Conservation (phyloP, 805 yeast genomes). For the Ogataea parapolymorpha region DNA sequence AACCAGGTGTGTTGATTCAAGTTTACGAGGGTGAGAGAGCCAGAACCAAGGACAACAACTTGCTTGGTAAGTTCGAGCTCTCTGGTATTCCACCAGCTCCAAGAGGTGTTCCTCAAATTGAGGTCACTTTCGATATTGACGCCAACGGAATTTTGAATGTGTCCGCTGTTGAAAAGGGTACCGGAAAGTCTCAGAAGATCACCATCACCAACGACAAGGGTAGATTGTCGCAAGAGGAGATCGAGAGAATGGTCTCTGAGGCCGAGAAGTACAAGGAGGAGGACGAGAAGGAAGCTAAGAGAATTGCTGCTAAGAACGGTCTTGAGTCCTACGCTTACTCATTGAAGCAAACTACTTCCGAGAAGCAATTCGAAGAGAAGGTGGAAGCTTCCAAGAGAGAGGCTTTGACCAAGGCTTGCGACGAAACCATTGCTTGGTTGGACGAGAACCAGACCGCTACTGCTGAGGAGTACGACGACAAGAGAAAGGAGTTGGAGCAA, state of each 20-base stretch:
- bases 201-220: slow-evolving; percentile 16
- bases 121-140: slow-evolving; percentile 13
- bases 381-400: slow-evolving; percentile 36
- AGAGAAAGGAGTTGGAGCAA: slow-evolving; percentile 93
- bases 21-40: slow-evolving; percentile 13
- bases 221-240: slow-evolving; percentile 13
- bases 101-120: slow-evolving; percentile 15
- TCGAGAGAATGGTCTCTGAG: slow-evolving; percentile 13
- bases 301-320: slow-evolving; percentile 13
- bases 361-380: slow-evolving; percentile 14
- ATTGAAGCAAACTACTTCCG: slow-evolving; percentile 10
- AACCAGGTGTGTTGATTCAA: slow-evolving; percentile 12
- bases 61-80: slow-evolving; percentile 14
- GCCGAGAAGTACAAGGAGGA: slow-evolving; percentile 14
- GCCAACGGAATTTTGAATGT: slow-evolving; percentile 14
- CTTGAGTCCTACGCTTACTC: slow-evolving; percentile 13
- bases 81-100: slow-evolving; percentile 14
- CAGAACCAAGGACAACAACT: slow-evolving; percentile 14
- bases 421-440: slow-evolving; percentile 80
- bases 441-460: slow-evolving; percentile 90
- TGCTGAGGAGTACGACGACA: slow-evolving; percentile 86
- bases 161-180: slow-evolving; percentile 12
- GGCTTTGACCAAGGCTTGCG: slow-evolving; percentile 70
- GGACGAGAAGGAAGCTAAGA: slow-evolving; percentile 12
- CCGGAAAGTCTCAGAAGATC: slow-evolving; percentile 13